A percentile compares a stretch with the other conserved stretches of the same genome.
Conservation (phyloP, 805 yeast species). For the Candida maris region DNA sequence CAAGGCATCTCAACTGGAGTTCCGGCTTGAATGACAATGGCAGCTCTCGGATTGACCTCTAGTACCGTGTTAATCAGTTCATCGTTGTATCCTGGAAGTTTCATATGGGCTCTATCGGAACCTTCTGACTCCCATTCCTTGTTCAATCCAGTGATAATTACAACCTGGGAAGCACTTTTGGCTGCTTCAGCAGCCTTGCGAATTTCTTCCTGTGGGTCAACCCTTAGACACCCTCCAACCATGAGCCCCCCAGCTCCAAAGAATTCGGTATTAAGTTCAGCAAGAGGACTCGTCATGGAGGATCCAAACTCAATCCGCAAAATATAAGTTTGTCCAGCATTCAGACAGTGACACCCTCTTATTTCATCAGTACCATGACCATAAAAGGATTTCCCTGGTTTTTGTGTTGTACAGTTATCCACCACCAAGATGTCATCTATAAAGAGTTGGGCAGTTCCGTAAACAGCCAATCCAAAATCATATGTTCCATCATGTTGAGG, state of each 20-base stretch:
- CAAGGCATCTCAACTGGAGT: slow-evolving; percentile 41
- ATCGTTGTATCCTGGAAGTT: slow-evolving; percentile 33
- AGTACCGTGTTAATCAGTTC: slow-evolving; percentile 31
- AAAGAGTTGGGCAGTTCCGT: slow-evolving; percentile 55
- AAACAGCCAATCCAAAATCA: slow-evolving; percentile 48
- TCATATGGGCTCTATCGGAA: slow-evolving; percentile 35
- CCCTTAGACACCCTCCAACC: slow-evolving; percentile 9
- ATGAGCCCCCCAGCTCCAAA: slow-evolving; percentile 18
- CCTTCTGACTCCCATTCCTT: slow-evolving; percentile 41
- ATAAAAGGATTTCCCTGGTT: slow-evolving; percentile 47
- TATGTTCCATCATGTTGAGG: slow-evolving; percentile 49
- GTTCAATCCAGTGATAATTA: slow-evolving; percentile 34
- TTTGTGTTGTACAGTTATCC: slow-evolving; percentile 54
- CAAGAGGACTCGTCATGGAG: not conserved
- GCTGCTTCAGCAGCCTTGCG: slow-evolving; percentile 33
- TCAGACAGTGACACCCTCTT: slow-evolving; percentile 34
- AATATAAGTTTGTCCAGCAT: too few species aligned
- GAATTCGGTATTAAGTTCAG: not conserved
- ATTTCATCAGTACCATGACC: slow-evolving; percentile 54
- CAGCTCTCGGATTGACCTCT: slow-evolving; percentile 32
- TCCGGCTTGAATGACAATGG: slow-evolving; percentile 38
- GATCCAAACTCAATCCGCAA: not conserved
- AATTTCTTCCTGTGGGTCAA: slow-evolving; percentile 11
- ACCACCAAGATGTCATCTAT: slow-evolving; percentile 50
- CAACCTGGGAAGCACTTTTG: slow-evolving; percentile 32